Base-by-base conservation (phyloP, 805 yeast genomes). In the Ogataea trehalophila region DNA sequence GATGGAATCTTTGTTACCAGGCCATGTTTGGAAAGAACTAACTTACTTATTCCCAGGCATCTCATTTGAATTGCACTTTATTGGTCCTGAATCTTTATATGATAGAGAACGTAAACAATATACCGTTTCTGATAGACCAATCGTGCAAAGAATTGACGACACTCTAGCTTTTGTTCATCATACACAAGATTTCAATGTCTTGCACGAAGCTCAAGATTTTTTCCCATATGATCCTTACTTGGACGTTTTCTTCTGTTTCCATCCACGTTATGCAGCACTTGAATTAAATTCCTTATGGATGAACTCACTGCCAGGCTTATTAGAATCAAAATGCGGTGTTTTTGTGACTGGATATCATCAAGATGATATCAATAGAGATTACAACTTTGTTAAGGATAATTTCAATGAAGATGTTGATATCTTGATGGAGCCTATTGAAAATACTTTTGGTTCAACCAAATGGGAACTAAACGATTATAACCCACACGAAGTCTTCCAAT, bases 221-320 rank as follows among this genome's bases (percentile, higher is more conserved):
- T 88, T 89, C 82, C 99, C 99, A 5, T 94, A 91, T 66, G 99
- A 94, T 66, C 99, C 99, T 40, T 94, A 92, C 67, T 77, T 88
- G 63, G 99, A 94, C 65, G 80, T 81, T 26, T 94, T 94, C 69
- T 90, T 89, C 77, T 75, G 87, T 45, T 94, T 92, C 85, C 98
- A 92, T 66, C 98, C 99, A 3, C 97, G 97, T 37, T 79, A 90
- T 61, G 83, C 88, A 17, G 85, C 94, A 7, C 86, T 87, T 14
- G 96, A 88, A 60, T 74, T 83, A 20, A 75, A 79, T 64, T 83
- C 84, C 49, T 79, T 81, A 61, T 92, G 98, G 97, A 79, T 79
- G 53, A 85, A 87, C 65, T 75, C 96, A 0, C 71, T 94, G 56
- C 89, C 89, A 45, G 97, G 92, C 3, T 72, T 94, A 54, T 72